Conservation (phyloP, 208 protist species). For the Leishmania turanica region DNA sequence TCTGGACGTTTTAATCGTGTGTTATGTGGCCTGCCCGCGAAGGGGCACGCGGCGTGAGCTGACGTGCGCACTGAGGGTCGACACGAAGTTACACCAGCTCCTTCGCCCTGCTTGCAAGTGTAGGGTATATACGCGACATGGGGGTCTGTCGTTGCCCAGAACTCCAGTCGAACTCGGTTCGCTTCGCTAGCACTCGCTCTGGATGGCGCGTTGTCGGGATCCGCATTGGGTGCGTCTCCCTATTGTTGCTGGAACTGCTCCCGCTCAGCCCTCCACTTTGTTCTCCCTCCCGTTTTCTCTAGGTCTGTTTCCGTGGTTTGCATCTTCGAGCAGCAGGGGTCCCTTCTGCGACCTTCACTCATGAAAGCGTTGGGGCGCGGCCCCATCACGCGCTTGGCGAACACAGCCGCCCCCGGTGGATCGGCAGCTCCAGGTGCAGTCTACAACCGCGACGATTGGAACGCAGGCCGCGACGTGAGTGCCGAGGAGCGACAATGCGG, state of each 20-base stretch:
- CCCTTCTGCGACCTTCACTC: neutral
- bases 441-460: constrained; percentile 58
- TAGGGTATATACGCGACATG: neutral
- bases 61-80: neutral
- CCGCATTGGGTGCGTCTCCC: neutral
- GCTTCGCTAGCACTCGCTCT: no score
- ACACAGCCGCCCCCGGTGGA: neutral
- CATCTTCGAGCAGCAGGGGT: neutral
- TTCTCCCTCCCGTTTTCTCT: neutral
- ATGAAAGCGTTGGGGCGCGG: constrained; percentile 45
- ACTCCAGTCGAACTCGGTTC: no score
- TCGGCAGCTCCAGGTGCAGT: constrained; percentile 9
- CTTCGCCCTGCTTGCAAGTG: neutral
- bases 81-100: no score
- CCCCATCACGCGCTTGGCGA: constrained; percentile 34
- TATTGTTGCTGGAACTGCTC: neutral
- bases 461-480: constrained; percentile 46
- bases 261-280: neutral
- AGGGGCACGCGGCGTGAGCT: neutral
- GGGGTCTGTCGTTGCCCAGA: neutral
- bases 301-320: neutral
- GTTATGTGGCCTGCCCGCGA: neutral
- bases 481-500: constrained; percentile 62
- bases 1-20: neutral
- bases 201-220: neutral